Evolutionary conservation across 768 basidiomycete species (phyloP).

Genomic region (Boletus sensibilis): DNA sequence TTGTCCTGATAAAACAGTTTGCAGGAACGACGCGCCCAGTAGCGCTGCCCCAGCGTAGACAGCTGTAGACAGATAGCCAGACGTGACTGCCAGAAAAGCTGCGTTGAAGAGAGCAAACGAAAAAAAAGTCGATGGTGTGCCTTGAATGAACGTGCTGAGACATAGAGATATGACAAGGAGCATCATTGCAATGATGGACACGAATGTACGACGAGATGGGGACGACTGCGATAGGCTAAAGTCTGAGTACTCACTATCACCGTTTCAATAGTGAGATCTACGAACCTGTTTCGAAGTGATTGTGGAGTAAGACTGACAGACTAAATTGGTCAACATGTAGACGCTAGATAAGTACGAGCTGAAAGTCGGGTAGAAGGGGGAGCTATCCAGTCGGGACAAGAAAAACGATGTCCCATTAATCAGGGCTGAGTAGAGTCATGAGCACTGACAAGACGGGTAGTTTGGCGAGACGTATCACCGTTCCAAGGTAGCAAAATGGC

Average conservation of each 20-base stretch:
- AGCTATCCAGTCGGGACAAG: slow-evolving; percentile 61
- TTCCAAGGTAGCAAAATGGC: slow-evolving; percentile 88
- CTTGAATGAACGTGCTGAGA: slow-evolving; percentile 60
- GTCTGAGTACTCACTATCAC: slow-evolving; percentile 3
- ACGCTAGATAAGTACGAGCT: slow-evolving; percentile 63
- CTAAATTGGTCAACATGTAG: slow-evolving; percentile 64
- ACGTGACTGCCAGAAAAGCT: slow-evolving; percentile 55
- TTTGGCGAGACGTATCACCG: slow-evolving; percentile 46
- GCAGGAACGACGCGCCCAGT: slow-evolving; percentile 71
- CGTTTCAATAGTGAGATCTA: slow-evolving; percentile 6
- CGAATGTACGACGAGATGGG: slow-evolving; percentile 56
- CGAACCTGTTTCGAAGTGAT: slow-evolving; percentile 63
- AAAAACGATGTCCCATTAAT: slow-evolving; percentile 88
- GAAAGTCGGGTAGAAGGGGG: slow-evolving; percentile 57
- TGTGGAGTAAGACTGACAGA: slow-evolving; percentile 74
- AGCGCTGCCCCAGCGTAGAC: slow-evolving; percentile 79
- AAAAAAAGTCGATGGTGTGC: slow-evolving; percentile 58
- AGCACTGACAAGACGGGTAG: not conserved
- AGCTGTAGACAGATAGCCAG: slow-evolving; percentile 75
- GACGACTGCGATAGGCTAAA: slow-evolving; percentile 44
- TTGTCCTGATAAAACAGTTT: slow-evolving; percentile 80
- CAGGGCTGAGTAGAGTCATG: slow-evolving; percentile 50
- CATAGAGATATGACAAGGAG: slow-evolving; percentile 59
- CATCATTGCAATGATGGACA: slow-evolving; percentile 49
- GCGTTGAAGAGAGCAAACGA: slow-evolving; percentile 63